These are phyloP conservation scores for Nakaseomyces delphensis DNA, from an alignment of 1,139 yeast genomes.

Conservation along the genomic window DNA sequence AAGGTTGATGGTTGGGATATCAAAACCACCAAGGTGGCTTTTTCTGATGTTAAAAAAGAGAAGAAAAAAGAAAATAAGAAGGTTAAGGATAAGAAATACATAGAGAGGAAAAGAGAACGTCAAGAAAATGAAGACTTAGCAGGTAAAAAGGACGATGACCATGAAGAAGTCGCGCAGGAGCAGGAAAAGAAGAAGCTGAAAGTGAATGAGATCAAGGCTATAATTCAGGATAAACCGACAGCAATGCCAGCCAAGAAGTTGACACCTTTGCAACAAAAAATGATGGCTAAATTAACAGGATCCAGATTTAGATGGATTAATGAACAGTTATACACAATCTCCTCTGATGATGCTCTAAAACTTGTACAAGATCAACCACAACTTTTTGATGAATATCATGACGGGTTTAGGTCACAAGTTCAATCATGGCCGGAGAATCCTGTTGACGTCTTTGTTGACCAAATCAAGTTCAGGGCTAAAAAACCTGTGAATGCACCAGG, in stretches of 20 bases:
- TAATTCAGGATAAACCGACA: slow-evolving; percentile 1
- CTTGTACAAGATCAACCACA: slow-evolving; percentile 75
- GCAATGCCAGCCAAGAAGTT: slow-evolving; percentile 36
- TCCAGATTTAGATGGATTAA: slow-evolving; percentile 97
- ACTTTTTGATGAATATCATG: slow-evolving; percentile 87
- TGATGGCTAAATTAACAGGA: slow-evolving; percentile 91
- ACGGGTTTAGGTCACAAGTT: slow-evolving; percentile 90
- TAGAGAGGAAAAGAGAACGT: slow-evolving; percentile 22
- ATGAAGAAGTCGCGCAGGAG: slow-evolving; percentile 5
- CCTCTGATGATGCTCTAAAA: slow-evolving; percentile 66
- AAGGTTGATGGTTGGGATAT: slow-evolving; percentile 79
- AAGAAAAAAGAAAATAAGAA: slow-evolving; percentile 33
- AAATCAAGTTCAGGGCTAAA: slow-evolving; percentile 51
- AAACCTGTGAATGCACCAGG: slow-evolving; percentile 88
- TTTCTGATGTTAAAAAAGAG: slow-evolving; percentile 36
- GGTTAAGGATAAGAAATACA: slow-evolving; percentile 18
- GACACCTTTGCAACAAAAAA: slow-evolving; percentile 88
- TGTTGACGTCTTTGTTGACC: slow-evolving; percentile 74
- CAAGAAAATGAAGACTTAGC: slow-evolving; percentile 14
- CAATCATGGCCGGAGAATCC: slow-evolving; percentile 98
- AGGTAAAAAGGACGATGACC: slow-evolving; percentile 13
- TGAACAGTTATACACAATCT: slow-evolving; percentile 81
- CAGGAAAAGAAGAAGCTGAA: slow-evolving; percentile 3
- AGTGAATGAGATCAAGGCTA: slow-evolving; percentile 6
- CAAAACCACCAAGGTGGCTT: slow-evolving; percentile 44